Conservation (phyloP, 2,329 filamentous ascomycete species). For the Aspergillus piperis region DNA sequence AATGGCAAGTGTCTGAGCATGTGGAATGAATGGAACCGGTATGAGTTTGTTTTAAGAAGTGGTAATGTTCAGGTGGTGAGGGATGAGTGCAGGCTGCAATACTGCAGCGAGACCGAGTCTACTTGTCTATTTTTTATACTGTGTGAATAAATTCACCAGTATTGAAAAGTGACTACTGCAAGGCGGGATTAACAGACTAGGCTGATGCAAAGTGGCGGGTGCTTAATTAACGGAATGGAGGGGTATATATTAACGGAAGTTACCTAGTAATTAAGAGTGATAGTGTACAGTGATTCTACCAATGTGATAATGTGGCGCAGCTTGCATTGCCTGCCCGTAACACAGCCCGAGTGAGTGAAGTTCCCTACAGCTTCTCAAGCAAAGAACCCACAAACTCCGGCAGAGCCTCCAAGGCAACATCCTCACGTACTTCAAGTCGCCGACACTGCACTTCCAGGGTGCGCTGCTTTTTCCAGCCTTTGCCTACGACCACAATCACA, state of each 20-base stretch:
- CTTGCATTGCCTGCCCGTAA: neutral
- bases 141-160: too few relatives aligned
- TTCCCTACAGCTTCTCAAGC: slow-evolving; percentile 52
- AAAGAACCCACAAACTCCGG: slow-evolving; percentile 50
- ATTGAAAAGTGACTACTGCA: neutral
- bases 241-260: slow-evolving; percentile 1
- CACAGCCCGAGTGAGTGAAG: neutral
- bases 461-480: slow-evolving; percentile 60
- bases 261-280: neutral
- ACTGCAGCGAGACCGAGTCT: too few relatives aligned
- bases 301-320: slow-evolving; percentile 11
- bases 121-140: too few relatives aligned
- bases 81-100: too few relatives aligned
- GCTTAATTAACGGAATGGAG: neutral
- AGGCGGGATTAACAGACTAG: neutral
- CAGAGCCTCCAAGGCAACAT: slow-evolving; percentile 57
- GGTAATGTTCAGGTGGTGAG: too few relatives aligned
- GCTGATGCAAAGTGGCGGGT: neutral
- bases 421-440: slow-evolving; percentile 60
- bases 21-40: too few relatives aligned
- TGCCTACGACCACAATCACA: slow-evolving; percentile 76
- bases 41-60: too few relatives aligned
- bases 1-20: too few relatives aligned
- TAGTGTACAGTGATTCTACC: slow-evolving; percentile 10
- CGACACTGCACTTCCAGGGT: slow-evolving; percentile 80